Evolutionary conservation across 2,329 filamentous ascomycete genomes (phyloP), one percentile per base, ranked within the genome.

Genomic region (Delphinella strobiligena): DNA sequence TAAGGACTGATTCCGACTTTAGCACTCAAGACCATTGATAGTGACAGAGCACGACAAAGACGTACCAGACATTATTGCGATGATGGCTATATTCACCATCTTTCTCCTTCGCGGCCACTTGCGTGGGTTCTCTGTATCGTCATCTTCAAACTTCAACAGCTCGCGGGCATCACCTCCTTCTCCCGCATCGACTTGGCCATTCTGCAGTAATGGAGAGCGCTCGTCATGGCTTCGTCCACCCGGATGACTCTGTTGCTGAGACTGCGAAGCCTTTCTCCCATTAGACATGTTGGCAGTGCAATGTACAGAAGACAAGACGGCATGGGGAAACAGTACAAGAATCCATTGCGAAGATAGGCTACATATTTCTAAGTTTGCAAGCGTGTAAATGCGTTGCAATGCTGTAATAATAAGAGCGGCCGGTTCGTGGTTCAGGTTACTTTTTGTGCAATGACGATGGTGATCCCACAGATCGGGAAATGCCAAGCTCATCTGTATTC

Each of bases 51-150:
- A 4, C 4, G 5, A 16, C 31, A 10, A 10, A 19, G 44, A 43
- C 54, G 30, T 47, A 63, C 61, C 61, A 4, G 66, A 58, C 67
- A 72, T 71, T 29, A 61, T 51, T 4, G 68, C 66, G 40, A 72
- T 70, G 37, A 71, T 62, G 10, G 54, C 59, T 19, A 71, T 64
- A 43, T 72, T 72, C 34, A 58, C 49, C 49, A 71, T 55, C 46
- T 71, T 71, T 43, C 55, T 61, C 36, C 51, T 49, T 43, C 52
- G 51, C 9, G 54, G 51, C 69, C 68, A 71, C 52, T 62, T 55
- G 45, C 64, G 53, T 14, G 68, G 67, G 45, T 70, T 64, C 16
- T 61, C 61, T 4, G 56, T 47, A 45, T 64, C 63, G 34, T 59
- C 48, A 11, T 62, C 49, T 4, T 46, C 44, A 44, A 67, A 66